Conservation (phyloP, 192 early-diverging fungal genomes). For the Piromyces finnis region DNA sequence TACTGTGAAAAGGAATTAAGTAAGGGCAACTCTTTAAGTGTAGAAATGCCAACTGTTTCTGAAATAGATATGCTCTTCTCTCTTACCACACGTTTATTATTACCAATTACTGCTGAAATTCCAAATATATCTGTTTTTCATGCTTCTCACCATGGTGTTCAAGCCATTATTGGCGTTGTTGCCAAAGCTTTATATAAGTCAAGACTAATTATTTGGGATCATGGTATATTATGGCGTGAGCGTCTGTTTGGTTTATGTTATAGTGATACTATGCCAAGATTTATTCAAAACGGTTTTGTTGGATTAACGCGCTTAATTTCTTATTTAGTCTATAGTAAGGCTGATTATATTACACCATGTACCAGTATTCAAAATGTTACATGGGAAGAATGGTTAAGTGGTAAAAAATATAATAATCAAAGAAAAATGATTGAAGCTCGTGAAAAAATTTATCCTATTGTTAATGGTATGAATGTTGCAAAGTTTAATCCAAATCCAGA, state of each 20-base stretch:
- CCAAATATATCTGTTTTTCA: conserved; percentile 14
- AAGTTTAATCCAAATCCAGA: conserved; percentile 12
- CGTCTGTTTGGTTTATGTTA: conserved; percentile 15
- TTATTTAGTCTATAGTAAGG: conserved; percentile 5
- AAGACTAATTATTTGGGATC: conserved; percentile 18
- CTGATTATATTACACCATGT: conserved; percentile 17
- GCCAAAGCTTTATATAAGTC: conserved; percentile 13
- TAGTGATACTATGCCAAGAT: conserved; percentile 16
- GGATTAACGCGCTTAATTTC: conserved; percentile 16
- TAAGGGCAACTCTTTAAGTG: background rate
- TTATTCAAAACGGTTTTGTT: conserved; percentile 15
- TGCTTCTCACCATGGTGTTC: conserved; percentile 21
- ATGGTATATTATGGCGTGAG: conserved; percentile 25
- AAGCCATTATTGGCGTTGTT: conserved; percentile 18
- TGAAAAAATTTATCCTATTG: conserved; percentile 11
- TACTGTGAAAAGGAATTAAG: conserved; percentile 4
- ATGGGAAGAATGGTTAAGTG: conserved; percentile 18
- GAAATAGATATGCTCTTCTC: conserved; percentile 17
- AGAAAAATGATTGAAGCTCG: background rate
- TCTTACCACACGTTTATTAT: conserved; percentile 11
- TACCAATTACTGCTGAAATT: conserved; percentile 13
- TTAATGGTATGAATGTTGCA: conserved; percentile 20
- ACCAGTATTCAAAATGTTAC: conserved; percentile 18
- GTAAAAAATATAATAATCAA: conserved; percentile 4
- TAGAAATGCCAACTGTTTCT: conserved; percentile 18